These are phyloP conservation scores for Myochromella boudieri DNA, from an alignment of 768 basidiomycete genomes.

Conservation along the genomic window DNA sequence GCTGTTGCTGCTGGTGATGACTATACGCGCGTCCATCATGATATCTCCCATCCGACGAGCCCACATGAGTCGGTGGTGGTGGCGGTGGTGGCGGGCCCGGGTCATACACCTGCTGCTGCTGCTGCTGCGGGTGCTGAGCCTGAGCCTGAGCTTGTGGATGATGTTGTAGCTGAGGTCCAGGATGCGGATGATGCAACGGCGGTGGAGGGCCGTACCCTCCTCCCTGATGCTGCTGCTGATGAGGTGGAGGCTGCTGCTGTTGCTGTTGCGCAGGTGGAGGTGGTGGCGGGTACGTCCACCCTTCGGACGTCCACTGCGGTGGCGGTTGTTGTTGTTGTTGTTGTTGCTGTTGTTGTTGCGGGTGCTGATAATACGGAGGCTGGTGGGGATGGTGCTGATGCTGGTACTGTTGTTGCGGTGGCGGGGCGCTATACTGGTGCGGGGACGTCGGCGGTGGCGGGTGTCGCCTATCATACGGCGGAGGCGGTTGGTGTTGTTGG, in stretches of 20 bases:
- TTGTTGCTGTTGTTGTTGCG: constrained; percentile 17
- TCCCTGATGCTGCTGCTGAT: constrained; percentile 9
- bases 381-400: neutral
- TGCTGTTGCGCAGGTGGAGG: constrained; percentile 13
- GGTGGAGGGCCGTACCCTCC: constrained; percentile 3
- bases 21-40: too few species aligned
- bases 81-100: neutral
- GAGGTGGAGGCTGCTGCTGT: constrained; percentile 13
- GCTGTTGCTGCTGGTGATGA: too few species aligned
- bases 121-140: constrained; percentile 1
- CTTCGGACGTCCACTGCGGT: constrained; percentile 39
- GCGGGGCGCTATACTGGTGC: constrained; percentile 5
- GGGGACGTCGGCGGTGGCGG: constrained; percentile 1
- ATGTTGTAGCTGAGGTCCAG: constrained; percentile 8
- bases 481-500: neutral
- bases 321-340: constrained; percentile 19
- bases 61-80: too few species aligned
- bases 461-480: too few species aligned
- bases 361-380: neutral
- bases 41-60: too few species aligned
- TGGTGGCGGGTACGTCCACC: constrained; percentile 35
- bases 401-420: neutral
- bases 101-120: neutral
- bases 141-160: constrained; percentile 2
- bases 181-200: constrained; percentile 3